These are phyloP conservation scores for Mycena olivaceomarginata DNA, from an alignment of 768 basidiomycete species.

Conservation along the genomic window DNA sequence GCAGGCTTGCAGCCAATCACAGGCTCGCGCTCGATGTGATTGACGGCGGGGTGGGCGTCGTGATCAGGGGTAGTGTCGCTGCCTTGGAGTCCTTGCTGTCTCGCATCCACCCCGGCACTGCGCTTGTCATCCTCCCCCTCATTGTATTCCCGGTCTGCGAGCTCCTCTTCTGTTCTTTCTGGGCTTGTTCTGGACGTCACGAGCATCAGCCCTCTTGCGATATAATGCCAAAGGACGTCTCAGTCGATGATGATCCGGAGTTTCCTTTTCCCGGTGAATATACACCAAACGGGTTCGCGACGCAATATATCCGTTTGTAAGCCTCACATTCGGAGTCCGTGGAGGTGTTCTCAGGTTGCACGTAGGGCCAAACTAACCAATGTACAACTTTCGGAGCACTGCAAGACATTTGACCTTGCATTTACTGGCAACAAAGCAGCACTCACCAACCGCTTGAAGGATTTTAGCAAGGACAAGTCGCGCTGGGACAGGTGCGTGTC, in stretches of 20 bases:
- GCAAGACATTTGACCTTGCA: constrained; percentile 17
- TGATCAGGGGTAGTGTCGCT: too few species aligned
- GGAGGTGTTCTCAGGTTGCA: neutral
- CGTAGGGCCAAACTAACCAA: neutral
- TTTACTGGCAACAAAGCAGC: constrained; percentile 19
- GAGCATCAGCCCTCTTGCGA: neutral
- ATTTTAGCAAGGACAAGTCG: neutral
- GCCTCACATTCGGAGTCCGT: neutral
- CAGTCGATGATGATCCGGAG: neutral
- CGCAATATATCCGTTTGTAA: constrained; percentile 19
- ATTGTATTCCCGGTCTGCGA: neutral
- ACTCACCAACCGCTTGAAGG: constrained; percentile 5
- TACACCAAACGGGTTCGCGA: constrained; percentile 18
- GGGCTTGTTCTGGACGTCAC: neutral
- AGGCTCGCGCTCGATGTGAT: too few species aligned
- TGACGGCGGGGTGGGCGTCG: too few species aligned
- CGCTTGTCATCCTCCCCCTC: too few species aligned
- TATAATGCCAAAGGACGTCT: constrained; percentile 16
- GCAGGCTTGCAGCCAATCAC: too few species aligned
- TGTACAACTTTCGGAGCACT: constrained; percentile 10
- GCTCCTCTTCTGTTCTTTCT: neutral
- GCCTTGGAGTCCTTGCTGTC: too few species aligned
- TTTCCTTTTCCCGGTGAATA: constrained; percentile 31
- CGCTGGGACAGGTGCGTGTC: constrained; percentile 12
- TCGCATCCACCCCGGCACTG: too few species aligned